phyloP scores from a whole-genome alignment of 1,284 basidiomycete species.

The Malassezia globosa region DNA sequence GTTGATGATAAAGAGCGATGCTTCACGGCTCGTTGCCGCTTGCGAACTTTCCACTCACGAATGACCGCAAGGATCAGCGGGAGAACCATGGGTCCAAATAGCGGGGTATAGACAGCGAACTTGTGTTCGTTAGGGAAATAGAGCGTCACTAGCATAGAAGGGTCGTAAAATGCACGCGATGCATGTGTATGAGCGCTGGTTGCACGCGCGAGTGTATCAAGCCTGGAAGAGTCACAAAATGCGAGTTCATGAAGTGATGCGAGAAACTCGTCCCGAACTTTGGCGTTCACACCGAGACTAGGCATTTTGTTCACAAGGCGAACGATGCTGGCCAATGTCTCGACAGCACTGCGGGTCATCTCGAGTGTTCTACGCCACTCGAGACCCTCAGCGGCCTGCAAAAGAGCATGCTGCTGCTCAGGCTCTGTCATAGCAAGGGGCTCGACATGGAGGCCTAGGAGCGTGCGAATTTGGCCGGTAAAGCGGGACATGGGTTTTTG shows the following conservation, averaged over 20 bases:
- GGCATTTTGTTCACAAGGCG: conserved; percentile 30
- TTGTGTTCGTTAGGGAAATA: conserved; percentile 61
- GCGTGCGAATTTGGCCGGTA: conserved; percentile 59
- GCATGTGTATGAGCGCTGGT: conserved; percentile 57
- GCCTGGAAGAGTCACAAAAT: background rate
- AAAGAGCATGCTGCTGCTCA: background rate
- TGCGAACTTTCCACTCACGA: conserved; percentile 14
- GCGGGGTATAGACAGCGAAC: conserved; percentile 46
- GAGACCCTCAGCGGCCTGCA: conserved; percentile 15
- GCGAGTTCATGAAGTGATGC: conserved; percentile 13
- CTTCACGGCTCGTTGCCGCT: conserved; percentile 1
- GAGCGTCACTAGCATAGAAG: conserved; percentile 82
- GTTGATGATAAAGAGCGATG: background rate
- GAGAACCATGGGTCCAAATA: conserved; percentile 53
- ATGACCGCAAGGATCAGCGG: conserved; percentile 65
- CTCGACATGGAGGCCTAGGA: conserved; percentile 66
- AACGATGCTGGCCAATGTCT: conserved; percentile 33
- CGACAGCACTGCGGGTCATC: conserved; percentile 18
- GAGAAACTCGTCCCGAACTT: conserved; percentile 24
- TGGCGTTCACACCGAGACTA: conserved; percentile 32
- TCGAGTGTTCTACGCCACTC: conserved; percentile 26
- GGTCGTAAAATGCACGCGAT: conserved; percentile 89
- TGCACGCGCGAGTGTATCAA: conserved; percentile 55
- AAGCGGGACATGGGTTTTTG: conserved; percentile 61
- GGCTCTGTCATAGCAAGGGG: background rate